These are phyloP conservation scores for Candolleomyces aberdarensis DNA, from an alignment of 768 basidiomycete species.

Conservation along the genomic window DNA sequence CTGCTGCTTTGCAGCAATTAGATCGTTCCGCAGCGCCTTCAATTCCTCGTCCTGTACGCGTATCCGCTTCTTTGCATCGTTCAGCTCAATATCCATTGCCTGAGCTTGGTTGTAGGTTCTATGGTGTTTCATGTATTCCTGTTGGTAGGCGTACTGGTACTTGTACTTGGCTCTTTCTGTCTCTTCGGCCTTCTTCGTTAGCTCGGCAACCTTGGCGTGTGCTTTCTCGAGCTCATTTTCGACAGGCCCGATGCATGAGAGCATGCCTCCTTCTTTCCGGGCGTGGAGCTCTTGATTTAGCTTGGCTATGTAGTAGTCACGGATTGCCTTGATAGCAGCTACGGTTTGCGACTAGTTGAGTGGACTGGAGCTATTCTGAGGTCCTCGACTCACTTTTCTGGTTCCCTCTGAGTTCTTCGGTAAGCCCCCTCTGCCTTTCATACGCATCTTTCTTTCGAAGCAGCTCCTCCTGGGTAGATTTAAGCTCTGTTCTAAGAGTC, in stretches of 20 bases:
- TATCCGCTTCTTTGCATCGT: neutral
- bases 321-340: no score
- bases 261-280: no score
- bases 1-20: slow-evolving; percentile 6
- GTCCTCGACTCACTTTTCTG: no score
- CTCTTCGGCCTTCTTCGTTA: neutral
- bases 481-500: no score
- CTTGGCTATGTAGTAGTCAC: no score
- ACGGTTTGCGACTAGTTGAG: no score
- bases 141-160: neutral
- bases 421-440: no score
- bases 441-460: no score
- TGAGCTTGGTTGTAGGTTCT: neutral
- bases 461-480: no score
- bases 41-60: slow-evolving; percentile 8
- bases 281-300: no score
- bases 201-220: slow-evolving; percentile 1
- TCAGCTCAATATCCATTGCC: slow-evolving; percentile 4
- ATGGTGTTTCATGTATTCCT: neutral
- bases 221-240: neutral
- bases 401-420: no score
- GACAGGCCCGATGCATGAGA: neutral
- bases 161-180: slow-evolving; percentile 2
- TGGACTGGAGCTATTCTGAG: no score
- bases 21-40: slow-evolving; percentile 2